Conservation (phyloP, 176 grass and related monocot species). For the Eragrostis nindensis region DNA sequence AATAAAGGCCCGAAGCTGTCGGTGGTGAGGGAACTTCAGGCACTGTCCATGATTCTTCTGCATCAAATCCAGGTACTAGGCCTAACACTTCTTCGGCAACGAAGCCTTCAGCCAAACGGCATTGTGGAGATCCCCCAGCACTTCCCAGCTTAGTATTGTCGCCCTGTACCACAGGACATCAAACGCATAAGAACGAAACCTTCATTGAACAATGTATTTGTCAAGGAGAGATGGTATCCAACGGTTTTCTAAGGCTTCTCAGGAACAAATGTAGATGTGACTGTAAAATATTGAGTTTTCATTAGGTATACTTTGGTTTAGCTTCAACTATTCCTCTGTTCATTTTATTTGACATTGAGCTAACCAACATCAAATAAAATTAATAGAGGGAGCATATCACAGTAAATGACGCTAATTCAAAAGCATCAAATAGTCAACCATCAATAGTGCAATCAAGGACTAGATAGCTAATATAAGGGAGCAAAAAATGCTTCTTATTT, state of each 20-base stretch:
- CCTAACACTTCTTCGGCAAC: conserved; percentile 41
- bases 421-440: conserved; percentile 17
- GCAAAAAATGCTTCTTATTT: neutral
- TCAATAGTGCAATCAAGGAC: neutral
- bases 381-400: neutral
- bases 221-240: neutral
- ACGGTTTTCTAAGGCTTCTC: neutral
- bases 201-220: neutral
- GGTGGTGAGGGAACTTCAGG: conserved; percentile 70
- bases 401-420: conserved; percentile 6
- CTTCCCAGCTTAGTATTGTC: conserved; percentile 58
- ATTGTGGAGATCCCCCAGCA: conserved; percentile 59
- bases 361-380: neutral
- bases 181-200: neutral
- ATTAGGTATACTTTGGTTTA: too few species aligned
- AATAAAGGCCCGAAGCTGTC: conserved; percentile 68
- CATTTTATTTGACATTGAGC: too few species aligned
- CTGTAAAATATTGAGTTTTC: neutral
- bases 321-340: conserved; percentile 8
- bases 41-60: conserved; percentile 53
- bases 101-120: conserved; percentile 44
- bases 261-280: conserved; percentile 3
- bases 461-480: neutral
- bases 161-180: conserved; percentile 22
- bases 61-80: conserved; percentile 29